A percentile compares a stretch with the other conserved stretches of the same genome.
Conservation (phyloP, 192 early-diverging fungal genomes). For the Ambispora gerdemannii region DNA sequence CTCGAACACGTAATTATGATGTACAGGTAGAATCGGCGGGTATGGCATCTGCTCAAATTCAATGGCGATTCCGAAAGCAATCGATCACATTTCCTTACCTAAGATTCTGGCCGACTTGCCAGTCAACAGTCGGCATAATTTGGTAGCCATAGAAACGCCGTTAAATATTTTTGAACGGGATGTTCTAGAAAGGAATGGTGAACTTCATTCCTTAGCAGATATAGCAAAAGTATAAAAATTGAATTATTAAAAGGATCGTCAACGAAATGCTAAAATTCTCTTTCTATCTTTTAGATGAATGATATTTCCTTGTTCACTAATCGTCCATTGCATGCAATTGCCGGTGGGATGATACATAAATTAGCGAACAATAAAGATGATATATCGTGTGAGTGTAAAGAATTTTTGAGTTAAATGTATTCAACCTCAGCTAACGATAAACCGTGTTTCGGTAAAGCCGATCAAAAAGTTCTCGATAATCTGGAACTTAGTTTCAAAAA, state of each 20-base stretch:
- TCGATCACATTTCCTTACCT: constrained; percentile 60
- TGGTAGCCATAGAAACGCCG: constrained; percentile 64
- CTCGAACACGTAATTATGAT: not conserved
- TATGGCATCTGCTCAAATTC: constrained; percentile 73
- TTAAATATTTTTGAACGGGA: constrained; percentile 75
- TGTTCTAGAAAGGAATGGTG: constrained; percentile 38
- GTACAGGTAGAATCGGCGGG: constrained; percentile 54
- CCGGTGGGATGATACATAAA: constrained; percentile 49
- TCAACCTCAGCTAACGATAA: not conserved
- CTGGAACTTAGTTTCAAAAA: constrained; percentile 41
- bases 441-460: not conserved
- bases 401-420: not conserved
- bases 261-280: not conserved
- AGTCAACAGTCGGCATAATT: constrained; percentile 42
- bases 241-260: not conserved
- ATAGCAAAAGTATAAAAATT: constrained; percentile 40
- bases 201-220: constrained; percentile 35
- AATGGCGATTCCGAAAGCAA: constrained; percentile 50
- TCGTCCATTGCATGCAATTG: constrained; percentile 66
- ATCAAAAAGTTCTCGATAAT: constrained; percentile 29
- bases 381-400: not conserved
- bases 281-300: constrained; percentile 41
- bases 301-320: constrained; percentile 65
- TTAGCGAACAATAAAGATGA: constrained; percentile 46
- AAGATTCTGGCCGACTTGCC: constrained; percentile 39